phyloP scores from a whole-genome alignment of 805 yeast genomes.

The Candida coleopterorum region DNA sequence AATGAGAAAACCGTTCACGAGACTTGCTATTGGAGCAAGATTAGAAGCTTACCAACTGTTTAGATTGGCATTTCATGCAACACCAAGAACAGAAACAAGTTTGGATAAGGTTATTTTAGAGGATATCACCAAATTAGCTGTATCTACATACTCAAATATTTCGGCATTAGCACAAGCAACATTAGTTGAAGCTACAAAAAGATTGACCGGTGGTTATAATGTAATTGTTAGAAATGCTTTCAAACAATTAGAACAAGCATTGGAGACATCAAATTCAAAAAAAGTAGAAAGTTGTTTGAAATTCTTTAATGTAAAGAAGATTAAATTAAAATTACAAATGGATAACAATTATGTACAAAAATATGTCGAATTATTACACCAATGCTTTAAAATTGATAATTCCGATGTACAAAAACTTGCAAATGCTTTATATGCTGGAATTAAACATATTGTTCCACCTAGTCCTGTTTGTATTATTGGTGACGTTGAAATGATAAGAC shows the following conservation, averaged over 20 bases:
- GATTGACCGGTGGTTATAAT: constrained; percentile 62
- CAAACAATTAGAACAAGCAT: constrained; percentile 43
- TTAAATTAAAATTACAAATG: constrained; percentile 52
- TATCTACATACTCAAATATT: constrained; percentile 69
- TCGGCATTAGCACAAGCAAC: constrained; percentile 65
- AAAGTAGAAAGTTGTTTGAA: constrained; percentile 61
- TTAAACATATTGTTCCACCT: constrained; percentile 29
- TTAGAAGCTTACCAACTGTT: constrained; percentile 70
- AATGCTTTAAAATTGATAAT: constrained; percentile 55
- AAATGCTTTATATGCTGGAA: constrained; percentile 41
- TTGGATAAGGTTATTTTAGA: constrained; percentile 58
- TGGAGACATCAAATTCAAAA: constrained; percentile 46
- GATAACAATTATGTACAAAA: constrained; percentile 51
- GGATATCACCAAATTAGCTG: constrained; percentile 60
- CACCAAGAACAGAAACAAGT: constrained; percentile 65
- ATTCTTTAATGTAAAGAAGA: constrained; percentile 51
- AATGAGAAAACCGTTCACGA: constrained; percentile 64
- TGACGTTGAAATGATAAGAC: constrained; percentile 45
- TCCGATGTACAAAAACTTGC: constrained; percentile 52
- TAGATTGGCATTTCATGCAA: constrained; percentile 65
- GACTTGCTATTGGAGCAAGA: constrained; percentile 72
- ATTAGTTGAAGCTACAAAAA: constrained; percentile 63
- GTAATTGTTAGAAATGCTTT: constrained; percentile 49
- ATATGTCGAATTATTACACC: constrained; percentile 45
- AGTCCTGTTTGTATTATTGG: constrained; percentile 48